Evolutionary conservation across 2,329 filamentous ascomycete species (phyloP), one percentile per base, ranked within the genome.

Genomic region (Keithomyces neogunnii): DNA sequence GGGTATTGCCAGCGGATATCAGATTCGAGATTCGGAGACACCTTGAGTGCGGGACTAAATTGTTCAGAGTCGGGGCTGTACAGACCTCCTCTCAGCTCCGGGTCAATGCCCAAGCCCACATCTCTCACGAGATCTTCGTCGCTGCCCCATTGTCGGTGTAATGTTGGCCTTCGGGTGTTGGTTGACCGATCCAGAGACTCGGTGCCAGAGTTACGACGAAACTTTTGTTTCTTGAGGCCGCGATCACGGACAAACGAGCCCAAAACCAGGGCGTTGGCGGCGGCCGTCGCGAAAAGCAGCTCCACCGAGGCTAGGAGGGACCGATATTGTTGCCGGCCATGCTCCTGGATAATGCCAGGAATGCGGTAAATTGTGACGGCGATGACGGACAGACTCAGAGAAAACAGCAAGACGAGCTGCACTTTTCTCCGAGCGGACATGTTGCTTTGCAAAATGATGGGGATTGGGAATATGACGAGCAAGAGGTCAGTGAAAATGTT

Each of bases 201-300:
- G 43, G 78, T 77, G 3, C 78, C 71, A 1, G 84, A 82, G 13
- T 76, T 75, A 55, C 81, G 78, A 50, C 85, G 85, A 70, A 88
- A 96, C 63, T 89, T 93, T 51, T 79, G 78, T 69, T 95, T 96
- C 75, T 97, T 97, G 40, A 90, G 73, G 30, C 93, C 93, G 49
- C 89, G 81, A 65, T 97, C 92, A 11, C 92, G 82, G 31, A 97
- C 83, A 62, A 97, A 97, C 0, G 91, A 95, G 10, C 92, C 92
- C 3, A 99, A 80, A 1, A 96, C 88, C 26, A 99, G 77, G 3
- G 86, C 85, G 64, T 97, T 99, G 10, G 92, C 88, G 0, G 95
- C 86, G 0, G 84, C 82, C 0, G 91, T 88, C 4, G 93, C 91
- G 48, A 92, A 91, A 1, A 97, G 76, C 6, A 97, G 86, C 64